phyloP scores from a whole-genome alignment of 345 rosid genomes.

The Gynandropsis gynandra region DNA sequence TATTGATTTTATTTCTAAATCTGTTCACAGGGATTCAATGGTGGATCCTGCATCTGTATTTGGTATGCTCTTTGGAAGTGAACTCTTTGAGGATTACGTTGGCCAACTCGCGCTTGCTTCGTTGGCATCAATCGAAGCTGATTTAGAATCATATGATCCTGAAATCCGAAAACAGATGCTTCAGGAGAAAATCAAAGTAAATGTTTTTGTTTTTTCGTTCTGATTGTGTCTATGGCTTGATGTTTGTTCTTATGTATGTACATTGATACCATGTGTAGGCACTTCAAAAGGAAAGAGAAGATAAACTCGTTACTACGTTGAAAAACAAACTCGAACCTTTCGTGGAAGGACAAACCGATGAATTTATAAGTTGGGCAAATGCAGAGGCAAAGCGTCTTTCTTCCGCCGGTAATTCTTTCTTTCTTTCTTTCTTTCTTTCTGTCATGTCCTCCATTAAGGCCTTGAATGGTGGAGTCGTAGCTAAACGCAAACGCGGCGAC shows the following conservation, averaged over 20 bases:
- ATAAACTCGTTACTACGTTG: constrained; percentile 51
- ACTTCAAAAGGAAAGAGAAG: constrained; percentile 69
- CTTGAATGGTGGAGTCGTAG: too few relatives aligned
- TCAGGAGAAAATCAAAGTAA: constrained; percentile 69
- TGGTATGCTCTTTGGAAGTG: constrained; percentile 92
- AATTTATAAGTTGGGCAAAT: constrained; percentile 65
- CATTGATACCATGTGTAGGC: constrained; percentile 34
- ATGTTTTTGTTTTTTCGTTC: not conserved
- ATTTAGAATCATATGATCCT: constrained; percentile 41
- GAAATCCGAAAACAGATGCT: constrained; percentile 43
- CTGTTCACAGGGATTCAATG: constrained; percentile 57
- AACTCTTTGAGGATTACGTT: constrained; percentile 78
- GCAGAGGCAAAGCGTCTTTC: constrained; percentile 76
- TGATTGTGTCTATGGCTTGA: not conserved
- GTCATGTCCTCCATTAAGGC: not conserved
- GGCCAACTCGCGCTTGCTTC: constrained; percentile 87
- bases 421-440: too few relatives aligned
- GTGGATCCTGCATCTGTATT: constrained; percentile 85
- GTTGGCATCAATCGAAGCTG: constrained; percentile 44
- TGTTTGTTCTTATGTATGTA: not conserved
- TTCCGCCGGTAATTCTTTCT: constrained; percentile 46
- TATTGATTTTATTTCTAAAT: not conserved
- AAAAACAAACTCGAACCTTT: constrained; percentile 66
- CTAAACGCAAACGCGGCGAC: too few relatives aligned
- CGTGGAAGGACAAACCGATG: constrained; percentile 53